Percentiles rank a stretch among this genome's conserved stretches.
Evolutionary conservation across 2,329 filamentous ascomycete genomes (phyloP).

Genomic region (Coniochaeta pulveracea): DNA sequence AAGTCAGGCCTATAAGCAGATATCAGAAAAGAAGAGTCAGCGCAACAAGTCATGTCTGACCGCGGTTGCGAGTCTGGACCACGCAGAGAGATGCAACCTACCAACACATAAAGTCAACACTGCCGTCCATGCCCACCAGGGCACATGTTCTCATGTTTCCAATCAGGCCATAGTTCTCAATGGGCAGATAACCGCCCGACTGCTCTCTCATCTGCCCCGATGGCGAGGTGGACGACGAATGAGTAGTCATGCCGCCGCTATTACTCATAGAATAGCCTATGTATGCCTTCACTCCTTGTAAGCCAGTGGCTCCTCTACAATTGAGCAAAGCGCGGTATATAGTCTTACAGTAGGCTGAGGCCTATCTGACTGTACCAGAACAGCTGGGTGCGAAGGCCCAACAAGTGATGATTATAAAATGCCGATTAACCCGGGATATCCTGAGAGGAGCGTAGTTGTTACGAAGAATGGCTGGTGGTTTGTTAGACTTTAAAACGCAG

Average conservation of each 20-base stretch:
- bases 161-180: constrained; percentile 71
- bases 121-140: constrained; percentile 62
- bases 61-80: too few relatives aligned
- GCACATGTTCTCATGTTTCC: constrained; percentile 74
- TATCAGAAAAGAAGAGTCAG: neutral
- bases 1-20: constrained; percentile 54
- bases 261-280: neutral
- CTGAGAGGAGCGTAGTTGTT: too few relatives aligned
- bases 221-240: constrained; percentile 17
- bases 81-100: constrained; percentile 27
- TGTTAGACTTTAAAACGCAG: too few relatives aligned
- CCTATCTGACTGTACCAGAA: too few relatives aligned
- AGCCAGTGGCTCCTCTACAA: too few relatives aligned
- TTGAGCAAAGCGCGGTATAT: neutral
- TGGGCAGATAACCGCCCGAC: constrained; percentile 41
- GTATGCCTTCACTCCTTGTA: neutral
- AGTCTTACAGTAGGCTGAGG: too few relatives aligned
- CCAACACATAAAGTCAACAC: constrained; percentile 72
- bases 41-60: neutral
- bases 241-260: constrained; percentile 18
- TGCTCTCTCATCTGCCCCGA: constrained; percentile 18
- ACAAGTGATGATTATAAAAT: too few relatives aligned
- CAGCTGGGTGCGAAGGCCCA: too few relatives aligned
- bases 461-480: too few relatives aligned
- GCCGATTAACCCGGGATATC: too few relatives aligned